phyloP scores from a whole-genome alignment of 2,329 filamentous ascomycete genomes.

The Coniochaeta ligniaria region DNA sequence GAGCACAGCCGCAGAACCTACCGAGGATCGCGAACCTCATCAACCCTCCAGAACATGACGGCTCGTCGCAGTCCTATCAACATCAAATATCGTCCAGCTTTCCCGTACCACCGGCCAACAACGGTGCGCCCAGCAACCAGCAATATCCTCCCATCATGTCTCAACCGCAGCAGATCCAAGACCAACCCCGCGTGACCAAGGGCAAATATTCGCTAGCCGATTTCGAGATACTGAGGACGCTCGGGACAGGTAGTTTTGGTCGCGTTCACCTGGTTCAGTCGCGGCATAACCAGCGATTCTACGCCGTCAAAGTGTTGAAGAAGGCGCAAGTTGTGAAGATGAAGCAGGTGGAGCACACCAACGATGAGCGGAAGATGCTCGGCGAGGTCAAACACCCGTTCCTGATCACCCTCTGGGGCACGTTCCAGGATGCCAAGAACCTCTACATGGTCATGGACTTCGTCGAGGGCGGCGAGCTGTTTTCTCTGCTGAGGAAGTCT shows the following conservation, averaged over 20 bases:
- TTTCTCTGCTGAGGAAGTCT: conserved; percentile 91
- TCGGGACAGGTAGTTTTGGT: conserved; percentile 95
- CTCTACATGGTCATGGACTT: conserved; percentile 99
- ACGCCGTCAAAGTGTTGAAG: conserved; percentile 97
- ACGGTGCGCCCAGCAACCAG: conserved; percentile 13
- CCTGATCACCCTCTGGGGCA: conserved; percentile 95
- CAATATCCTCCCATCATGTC: conserved; percentile 4
- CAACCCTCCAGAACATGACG: conserved; percentile 50
- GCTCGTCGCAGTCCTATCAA: conserved; percentile 23
- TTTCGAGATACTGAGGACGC: conserved; percentile 82
- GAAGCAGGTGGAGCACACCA: conserved; percentile 99
- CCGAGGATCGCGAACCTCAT: conserved; percentile 81
- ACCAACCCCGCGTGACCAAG: conserved; percentile 66
- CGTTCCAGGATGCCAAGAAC: conserved; percentile 91
- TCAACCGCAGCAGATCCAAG: conserved; percentile 17
- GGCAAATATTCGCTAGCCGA: conserved; percentile 93
- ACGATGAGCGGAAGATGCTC: conserved; percentile 93
- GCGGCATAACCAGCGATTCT: conserved; percentile 96
- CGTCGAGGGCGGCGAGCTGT: conserved; percentile 95
- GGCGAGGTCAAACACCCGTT: conserved; percentile 97
- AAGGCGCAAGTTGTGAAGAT: conserved; percentile 99
- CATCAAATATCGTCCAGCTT: conserved; percentile 16
- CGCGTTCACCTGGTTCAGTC: conserved; percentile 95
- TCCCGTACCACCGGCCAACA: conserved; percentile 16
- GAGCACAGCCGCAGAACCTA: conserved; percentile 57